These are phyloP conservation scores for Colletotrichum sp. DNA, from an alignment of 2,329 filamentous ascomycete species.

Conservation along the genomic window DNA sequence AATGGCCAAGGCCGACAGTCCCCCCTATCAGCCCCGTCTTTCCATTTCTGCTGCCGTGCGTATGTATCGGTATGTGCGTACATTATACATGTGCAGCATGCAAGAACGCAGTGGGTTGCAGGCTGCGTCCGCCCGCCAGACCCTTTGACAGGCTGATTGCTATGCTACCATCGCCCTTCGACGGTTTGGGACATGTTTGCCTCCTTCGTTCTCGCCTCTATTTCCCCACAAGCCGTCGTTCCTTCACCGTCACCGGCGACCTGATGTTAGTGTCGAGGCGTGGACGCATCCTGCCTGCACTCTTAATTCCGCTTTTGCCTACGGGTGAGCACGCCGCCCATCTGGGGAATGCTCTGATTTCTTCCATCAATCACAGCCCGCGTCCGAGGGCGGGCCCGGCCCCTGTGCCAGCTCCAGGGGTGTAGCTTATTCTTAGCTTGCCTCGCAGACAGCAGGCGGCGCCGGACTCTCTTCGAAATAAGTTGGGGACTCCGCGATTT, in stretches of 20 bases:
- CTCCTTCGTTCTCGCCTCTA: background rate
- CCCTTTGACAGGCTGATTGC: background rate
- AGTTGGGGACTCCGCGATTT: background rate
- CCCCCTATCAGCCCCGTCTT: background rate
- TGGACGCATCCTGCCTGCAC: background rate
- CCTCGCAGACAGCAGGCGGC: background rate
- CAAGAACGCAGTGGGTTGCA: background rate
- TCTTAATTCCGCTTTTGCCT: background rate
- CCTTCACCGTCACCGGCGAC: background rate
- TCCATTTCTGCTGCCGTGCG: background rate
- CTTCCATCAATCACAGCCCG: constrained; percentile 15
- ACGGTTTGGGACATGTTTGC: background rate
- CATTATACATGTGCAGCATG: background rate
- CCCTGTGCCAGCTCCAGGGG: background rate
- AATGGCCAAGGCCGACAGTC: background rate
- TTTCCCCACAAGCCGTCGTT: background rate
- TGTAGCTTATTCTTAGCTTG: background rate
- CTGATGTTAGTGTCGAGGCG: background rate
- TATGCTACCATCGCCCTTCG: accelerated
- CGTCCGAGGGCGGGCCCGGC: background rate
- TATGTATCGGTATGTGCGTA: background rate
- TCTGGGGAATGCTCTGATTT: background rate
- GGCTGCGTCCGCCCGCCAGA: background rate
- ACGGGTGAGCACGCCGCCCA: background rate
- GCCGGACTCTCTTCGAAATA: background rate